Evolutionary conservation across 352 stramenopile genomes (phyloP).

Genomic region (Poterioochromonas sp.): DNA sequence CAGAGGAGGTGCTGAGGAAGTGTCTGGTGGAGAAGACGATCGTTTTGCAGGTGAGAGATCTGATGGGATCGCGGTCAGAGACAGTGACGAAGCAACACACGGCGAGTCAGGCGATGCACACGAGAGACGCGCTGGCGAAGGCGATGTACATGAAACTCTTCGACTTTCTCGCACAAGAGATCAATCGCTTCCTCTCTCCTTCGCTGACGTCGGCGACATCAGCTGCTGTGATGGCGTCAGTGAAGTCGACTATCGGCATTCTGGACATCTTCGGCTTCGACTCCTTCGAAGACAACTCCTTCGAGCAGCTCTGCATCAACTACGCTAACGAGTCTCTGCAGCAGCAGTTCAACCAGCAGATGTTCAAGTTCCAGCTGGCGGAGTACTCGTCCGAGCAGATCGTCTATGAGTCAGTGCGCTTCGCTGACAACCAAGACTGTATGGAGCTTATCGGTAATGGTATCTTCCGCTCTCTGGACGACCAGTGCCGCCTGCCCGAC

Average conservation of each 20-base stretch:
- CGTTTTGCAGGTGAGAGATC: too few species aligned
- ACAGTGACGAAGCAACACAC: not conserved
- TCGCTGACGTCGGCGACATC: conserved; percentile 37
- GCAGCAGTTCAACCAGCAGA: conserved; percentile 72
- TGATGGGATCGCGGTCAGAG: too few species aligned
- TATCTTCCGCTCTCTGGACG: conserved; percentile 75
- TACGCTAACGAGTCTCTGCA: conserved; percentile 91
- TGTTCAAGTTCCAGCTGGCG: conserved; percentile 92
- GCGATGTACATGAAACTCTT: conserved; percentile 54
- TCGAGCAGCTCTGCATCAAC: conserved; percentile 92
- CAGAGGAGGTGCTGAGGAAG: too few species aligned
- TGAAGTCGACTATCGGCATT: conserved; percentile 61
- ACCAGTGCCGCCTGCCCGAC: conserved; percentile 77
- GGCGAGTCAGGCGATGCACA: not conserved
- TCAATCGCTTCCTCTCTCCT: conserved; percentile 44
- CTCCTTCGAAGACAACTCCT: conserved; percentile 71
- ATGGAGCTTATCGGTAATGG: conserved; percentile 83
- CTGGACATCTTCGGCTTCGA: conserved; percentile 91
- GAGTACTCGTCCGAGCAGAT: conserved; percentile 93
- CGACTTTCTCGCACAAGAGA: conserved; percentile 50
- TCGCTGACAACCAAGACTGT: conserved; percentile 81
- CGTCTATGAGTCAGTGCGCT: conserved; percentile 72
- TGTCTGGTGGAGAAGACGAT: too few species aligned
- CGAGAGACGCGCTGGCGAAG: conserved; percentile 58
- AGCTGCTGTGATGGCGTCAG: not conserved